Conservation (phyloP, 1,284 basidiomycete species). For the Phylloporus sp. region DNA sequence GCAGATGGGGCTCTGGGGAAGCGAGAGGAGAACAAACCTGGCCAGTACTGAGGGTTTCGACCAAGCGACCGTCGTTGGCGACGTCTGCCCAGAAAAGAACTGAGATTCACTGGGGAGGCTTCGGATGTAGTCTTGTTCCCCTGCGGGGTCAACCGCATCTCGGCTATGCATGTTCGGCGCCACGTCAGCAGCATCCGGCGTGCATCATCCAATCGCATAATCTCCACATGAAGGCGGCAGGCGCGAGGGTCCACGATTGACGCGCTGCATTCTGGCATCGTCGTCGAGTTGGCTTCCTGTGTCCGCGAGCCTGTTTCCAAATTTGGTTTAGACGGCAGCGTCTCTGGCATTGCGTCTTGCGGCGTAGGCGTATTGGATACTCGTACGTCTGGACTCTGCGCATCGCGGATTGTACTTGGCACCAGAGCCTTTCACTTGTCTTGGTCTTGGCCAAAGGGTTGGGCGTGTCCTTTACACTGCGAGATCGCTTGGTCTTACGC, state of each 20-base stretch:
- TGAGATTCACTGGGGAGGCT: neutral
- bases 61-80: no score
- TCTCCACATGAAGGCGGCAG: conserved; percentile 5
- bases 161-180: conserved; percentile 12
- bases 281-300: neutral
- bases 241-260: conserved; percentile 16
- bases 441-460: neutral
- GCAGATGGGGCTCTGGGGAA: no score
- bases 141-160: neutral
- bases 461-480: neutral
- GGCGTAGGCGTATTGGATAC: neutral
- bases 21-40: no score
- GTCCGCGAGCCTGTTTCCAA: neutral
- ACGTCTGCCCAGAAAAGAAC: no score
- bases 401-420: neutral
- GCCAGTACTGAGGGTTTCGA: no score
- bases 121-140: neutral
- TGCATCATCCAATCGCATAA: conserved; percentile 11
- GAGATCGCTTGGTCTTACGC: neutral
- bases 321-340: neutral
- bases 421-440: neutral
- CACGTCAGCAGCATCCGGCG: conserved; percentile 13
- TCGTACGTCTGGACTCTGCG: neutral
- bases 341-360: neutral
- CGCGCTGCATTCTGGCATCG: neutral